A percentile compares a stretch with the other conserved stretches of the same genome.
These are phyloP conservation scores for Bipolaris zeicola DNA, from an alignment of 2,329 filamentous ascomycete species.

Conservation along the genomic window DNA sequence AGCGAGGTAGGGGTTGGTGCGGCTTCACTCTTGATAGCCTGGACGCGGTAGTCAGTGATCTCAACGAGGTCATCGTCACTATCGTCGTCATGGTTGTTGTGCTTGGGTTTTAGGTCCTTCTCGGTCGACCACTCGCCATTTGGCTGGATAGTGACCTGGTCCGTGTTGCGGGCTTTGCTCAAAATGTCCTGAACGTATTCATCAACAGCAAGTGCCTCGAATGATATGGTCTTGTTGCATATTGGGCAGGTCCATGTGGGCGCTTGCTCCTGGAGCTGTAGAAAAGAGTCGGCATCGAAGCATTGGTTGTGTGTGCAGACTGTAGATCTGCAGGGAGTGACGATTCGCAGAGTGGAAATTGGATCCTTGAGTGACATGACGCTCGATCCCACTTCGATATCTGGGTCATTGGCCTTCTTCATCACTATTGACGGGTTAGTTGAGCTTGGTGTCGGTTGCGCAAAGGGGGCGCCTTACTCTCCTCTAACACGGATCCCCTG, in stretches of 20 bases:
- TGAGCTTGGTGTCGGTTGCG: neutral
- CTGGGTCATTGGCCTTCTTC: slow-evolving; percentile 79
- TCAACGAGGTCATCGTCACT: slow-evolving; percentile 56
- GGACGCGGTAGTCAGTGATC: slow-evolving; percentile 48
- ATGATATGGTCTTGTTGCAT: slow-evolving; percentile 82
- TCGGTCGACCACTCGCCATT: slow-evolving; percentile 75
- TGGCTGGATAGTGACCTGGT: slow-evolving; percentile 90
- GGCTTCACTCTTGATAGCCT: slow-evolving; percentile 50
- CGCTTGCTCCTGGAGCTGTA: slow-evolving; percentile 93
- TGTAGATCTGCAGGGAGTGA: slow-evolving; percentile 77
- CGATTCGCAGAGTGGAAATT: slow-evolving; percentile 81
- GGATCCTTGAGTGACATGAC: slow-evolving; percentile 93
- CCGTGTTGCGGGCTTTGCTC: slow-evolving; percentile 70
- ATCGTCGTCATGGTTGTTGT: slow-evolving; percentile 48
- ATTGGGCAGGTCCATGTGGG: slow-evolving; percentile 97
- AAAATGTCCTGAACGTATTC: slow-evolving; percentile 93
- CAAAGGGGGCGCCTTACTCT: slow-evolving; percentile 62
- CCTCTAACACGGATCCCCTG: slow-evolving; percentile 79
- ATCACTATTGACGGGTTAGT: slow-evolving; percentile 63
- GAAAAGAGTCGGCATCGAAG: slow-evolving; percentile 90
- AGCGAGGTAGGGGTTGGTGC: slow-evolving; percentile 45
- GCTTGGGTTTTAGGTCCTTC: slow-evolving; percentile 45
- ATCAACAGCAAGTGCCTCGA: slow-evolving; percentile 83
- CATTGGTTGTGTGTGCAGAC: slow-evolving; percentile 90
- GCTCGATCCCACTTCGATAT: slow-evolving; percentile 86